Percentiles rank a stretch among this genome's conserved stretches.
These are phyloP conservation scores for Butyriboletus loyo DNA, from an alignment of 768 basidiomycete species.

Conservation along the genomic window DNA sequence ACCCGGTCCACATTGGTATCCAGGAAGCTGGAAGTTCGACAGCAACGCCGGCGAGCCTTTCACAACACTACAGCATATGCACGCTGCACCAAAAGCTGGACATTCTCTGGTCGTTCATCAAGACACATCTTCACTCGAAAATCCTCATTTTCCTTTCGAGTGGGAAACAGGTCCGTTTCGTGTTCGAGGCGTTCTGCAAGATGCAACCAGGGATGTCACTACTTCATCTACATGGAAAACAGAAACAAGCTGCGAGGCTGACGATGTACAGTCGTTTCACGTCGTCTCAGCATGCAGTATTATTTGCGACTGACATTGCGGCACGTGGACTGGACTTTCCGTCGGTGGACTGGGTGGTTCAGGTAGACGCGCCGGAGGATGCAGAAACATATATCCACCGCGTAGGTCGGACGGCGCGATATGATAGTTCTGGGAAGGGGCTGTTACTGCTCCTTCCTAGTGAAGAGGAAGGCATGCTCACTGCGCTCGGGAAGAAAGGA, in stretches of 20 bases:
- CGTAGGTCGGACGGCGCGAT: slow-evolving; percentile 92
- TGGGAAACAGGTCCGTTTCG: slow-evolving; percentile 96
- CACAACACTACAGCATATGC: slow-evolving; percentile 86
- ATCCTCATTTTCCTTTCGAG: slow-evolving; percentile 91
- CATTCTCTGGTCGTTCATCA: slow-evolving; percentile 91
- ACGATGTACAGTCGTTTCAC: slow-evolving; percentile 84
- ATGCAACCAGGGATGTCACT: slow-evolving; percentile 93
- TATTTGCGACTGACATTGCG: slow-evolving; percentile 96
- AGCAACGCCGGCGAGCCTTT: slow-evolving; percentile 72
- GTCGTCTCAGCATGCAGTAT: slow-evolving; percentile 72
- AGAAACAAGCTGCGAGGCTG: slow-evolving; percentile 89
- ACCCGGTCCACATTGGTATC: slow-evolving; percentile 73
- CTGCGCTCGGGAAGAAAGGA: slow-evolving; percentile 66
- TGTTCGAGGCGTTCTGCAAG: slow-evolving; percentile 92
- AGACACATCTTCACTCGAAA: slow-evolving; percentile 88
- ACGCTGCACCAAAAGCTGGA: slow-evolving; percentile 86
- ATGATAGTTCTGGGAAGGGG: slow-evolving; percentile 85
- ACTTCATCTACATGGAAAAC: slow-evolving; percentile 94
- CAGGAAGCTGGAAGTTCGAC: slow-evolving; percentile 41
- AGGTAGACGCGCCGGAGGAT: slow-evolving; percentile 95
- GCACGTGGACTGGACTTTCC: slow-evolving; percentile 97
- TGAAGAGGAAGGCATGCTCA: slow-evolving; percentile 90
- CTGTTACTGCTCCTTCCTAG: slow-evolving; percentile 81
- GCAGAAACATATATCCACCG: slow-evolving; percentile 97
- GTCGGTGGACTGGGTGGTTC: slow-evolving; percentile 93